Base-by-base conservation (phyloP, 2,329 filamentous ascomycete genomes). In the Nannizzia gypsea region DNA sequence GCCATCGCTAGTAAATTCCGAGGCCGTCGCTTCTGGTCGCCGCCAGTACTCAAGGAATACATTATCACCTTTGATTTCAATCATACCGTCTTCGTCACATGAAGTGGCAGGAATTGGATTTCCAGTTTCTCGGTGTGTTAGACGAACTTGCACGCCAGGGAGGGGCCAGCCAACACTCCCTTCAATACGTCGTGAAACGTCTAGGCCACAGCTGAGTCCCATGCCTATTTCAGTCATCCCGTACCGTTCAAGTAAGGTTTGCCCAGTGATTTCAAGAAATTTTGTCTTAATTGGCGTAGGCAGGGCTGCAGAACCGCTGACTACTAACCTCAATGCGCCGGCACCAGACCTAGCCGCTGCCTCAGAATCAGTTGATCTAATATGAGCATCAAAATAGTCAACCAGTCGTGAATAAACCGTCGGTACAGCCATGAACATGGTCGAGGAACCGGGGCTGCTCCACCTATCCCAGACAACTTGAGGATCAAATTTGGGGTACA, bases 191-290 rank as follows among this genome's bases (percentile, higher is more conserved):
- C 72, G 64, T 15, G 69, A 66, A 15, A 73, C 65, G 13, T 73
- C 70, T 46, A 78, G 64, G 6, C 74, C 73, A 42, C 77, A 77
- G 63, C 75, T 77, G 46, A 78, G 69, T 1, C 72, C 75, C 66
- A 78, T 78, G 1, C 77, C 77, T n/a, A 78, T 77, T 64, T 80
- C 77, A 1, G 77, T 78, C 69, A 77, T 78, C 1, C 78, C 78
- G 61, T 79, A 80, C 1, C 78, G 70, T 63, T 79, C 73, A 2
- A 80, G 67, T 15, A 80, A 69, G 9, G 70, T 71, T 62, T 76
- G 73, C 13, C 72, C 70, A 0, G 72, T 74, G 22, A 76, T 75
- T 22, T 73, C 71, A 2, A 68, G 67, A 42, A 76, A 76, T 57
- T 70, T 74, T 24, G 66, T 64, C 62, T 74, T 76, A 31, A 74